Evolutionary conservation across 2,329 filamentous ascomycete species (phyloP).

Genomic region (Hawksworthiomyces lignivorus): DNA sequence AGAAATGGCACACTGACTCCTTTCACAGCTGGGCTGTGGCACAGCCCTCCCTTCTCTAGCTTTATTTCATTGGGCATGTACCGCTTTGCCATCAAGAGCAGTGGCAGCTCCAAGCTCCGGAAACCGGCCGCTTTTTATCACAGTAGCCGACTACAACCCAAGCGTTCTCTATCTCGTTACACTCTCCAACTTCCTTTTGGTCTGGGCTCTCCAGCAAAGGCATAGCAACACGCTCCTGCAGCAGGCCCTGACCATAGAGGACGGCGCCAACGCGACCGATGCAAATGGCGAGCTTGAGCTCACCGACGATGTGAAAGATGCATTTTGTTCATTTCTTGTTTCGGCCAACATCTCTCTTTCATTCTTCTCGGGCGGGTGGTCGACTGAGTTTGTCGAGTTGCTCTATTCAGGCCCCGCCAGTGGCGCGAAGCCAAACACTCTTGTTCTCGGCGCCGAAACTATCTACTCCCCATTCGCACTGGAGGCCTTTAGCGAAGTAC

Average conservation of each 20-base stretch:
- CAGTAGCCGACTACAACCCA: conserved; percentile 73
- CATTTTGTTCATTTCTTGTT: conserved; percentile 50
- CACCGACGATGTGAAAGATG: conserved; percentile 45
- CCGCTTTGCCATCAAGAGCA: conserved; percentile 7
- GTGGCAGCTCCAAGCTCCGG: too few species aligned
- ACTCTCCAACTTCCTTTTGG: conserved; percentile 67
- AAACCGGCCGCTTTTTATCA: conserved; percentile 43
- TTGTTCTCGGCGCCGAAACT: conserved; percentile 70
- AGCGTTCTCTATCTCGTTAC: conserved; percentile 72
- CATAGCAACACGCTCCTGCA: conserved; percentile 26
- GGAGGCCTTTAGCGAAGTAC: conserved; percentile 57
- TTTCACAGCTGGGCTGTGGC: conserved; percentile 64
- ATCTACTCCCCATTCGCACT: conserved; percentile 74
- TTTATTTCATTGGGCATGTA: conserved; percentile 54
- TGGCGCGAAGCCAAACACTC: conserved; percentile 21
- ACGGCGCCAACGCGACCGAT: conserved; percentile 51
- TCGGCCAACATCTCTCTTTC: conserved; percentile 46
- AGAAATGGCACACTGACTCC: too few species aligned
- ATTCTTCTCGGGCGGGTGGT: conserved; percentile 72
- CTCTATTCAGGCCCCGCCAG: conserved; percentile 33
- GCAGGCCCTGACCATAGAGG: conserved; percentile 41
- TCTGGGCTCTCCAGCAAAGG: conserved; percentile 50
- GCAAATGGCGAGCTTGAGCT: conserved; percentile 60
- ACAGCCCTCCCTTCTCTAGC: conserved; percentile 67
- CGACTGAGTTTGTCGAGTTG: conserved; percentile 52